phyloP scores from a whole-genome alignment of 2,329 filamentous ascomycete genomes.

The Epichloe aotearoae region DNA sequence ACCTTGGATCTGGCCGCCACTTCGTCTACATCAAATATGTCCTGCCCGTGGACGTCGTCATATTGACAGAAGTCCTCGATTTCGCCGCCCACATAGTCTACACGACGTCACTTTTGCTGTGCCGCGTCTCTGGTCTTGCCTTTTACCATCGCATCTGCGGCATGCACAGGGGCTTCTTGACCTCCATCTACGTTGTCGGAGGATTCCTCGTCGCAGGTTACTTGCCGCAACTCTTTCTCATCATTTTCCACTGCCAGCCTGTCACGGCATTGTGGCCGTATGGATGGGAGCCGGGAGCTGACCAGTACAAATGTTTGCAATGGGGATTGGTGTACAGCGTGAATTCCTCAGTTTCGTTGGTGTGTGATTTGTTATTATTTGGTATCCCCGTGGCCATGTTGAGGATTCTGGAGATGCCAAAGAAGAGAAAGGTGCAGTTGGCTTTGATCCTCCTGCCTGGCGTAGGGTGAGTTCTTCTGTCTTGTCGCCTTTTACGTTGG shows the following conservation, averaged over 20 bases:
- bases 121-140: conserved; percentile 37
- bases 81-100: conserved; percentile 39
- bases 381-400: conserved; percentile 36
- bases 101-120: conserved; percentile 33
- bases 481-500: not conserved
- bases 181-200: conserved; percentile 22
- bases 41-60: conserved; percentile 25
- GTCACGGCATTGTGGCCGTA: conserved; percentile 40
- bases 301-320: conserved; percentile 29
- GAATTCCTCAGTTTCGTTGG: conserved; percentile 34
- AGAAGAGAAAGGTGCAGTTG: conserved; percentile 32
- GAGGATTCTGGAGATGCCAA: conserved; percentile 28
- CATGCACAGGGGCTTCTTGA: conserved; percentile 21
- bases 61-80: conserved; percentile 32
- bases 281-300: conserved; percentile 27
- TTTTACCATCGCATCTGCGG: conserved; percentile 35
- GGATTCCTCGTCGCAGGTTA: conserved; percentile 27
- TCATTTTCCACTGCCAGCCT: conserved; percentile 37
- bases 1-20: conserved; percentile 33
- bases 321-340: conserved; percentile 40
- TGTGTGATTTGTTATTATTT: conserved; percentile 37
- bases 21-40: conserved; percentile 34
- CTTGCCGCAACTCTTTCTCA: conserved; percentile 33
- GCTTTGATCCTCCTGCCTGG: conserved; percentile 35
- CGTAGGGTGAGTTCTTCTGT: conserved; percentile 25